These are phyloP conservation scores for Parachaetomium inaequale DNA, from an alignment of 495 filamentous ascomycete species.

Conservation along the genomic window DNA sequence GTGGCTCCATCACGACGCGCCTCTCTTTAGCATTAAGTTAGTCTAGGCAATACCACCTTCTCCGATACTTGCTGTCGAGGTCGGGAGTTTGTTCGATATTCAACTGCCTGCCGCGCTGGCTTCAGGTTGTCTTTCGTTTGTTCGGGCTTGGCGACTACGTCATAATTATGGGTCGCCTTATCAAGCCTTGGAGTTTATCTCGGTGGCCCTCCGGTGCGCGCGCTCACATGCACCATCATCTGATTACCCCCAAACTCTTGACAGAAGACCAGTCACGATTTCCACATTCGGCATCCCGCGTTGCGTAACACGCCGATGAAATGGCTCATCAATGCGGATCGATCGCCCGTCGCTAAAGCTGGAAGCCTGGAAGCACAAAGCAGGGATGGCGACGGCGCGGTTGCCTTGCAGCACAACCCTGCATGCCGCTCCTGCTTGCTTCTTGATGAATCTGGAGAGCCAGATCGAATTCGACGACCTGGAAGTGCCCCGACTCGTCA, in stretches of 20 bases:
- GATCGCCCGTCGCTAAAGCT: neutral
- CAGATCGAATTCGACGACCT: neutral
- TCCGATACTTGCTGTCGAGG: neutral
- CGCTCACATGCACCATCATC: neutral
- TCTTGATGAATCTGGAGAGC: neutral
- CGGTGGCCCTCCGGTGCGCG: neutral
- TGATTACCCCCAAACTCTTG: neutral
- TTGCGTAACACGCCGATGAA: neutral
- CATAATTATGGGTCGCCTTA: neutral
- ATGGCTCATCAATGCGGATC: neutral
- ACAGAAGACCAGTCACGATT: neutral
- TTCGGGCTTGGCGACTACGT: neutral
- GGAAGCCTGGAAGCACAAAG: neutral
- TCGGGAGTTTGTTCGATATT: no score
- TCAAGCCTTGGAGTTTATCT: no score
- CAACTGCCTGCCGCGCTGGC: no score
- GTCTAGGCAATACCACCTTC: no score
- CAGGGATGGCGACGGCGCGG: neutral
- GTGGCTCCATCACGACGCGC: no score
- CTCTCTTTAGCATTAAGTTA: no score
- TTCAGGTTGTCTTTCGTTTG: no score
- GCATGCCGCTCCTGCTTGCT: conserved; percentile 4
- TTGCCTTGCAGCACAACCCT: conserved; percentile 20
- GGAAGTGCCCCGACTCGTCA: conserved; percentile 14
- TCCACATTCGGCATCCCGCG: neutral